Base-by-base conservation (phyloP, 805 yeast species). In the Pichia rugopelliculosa region DNA sequence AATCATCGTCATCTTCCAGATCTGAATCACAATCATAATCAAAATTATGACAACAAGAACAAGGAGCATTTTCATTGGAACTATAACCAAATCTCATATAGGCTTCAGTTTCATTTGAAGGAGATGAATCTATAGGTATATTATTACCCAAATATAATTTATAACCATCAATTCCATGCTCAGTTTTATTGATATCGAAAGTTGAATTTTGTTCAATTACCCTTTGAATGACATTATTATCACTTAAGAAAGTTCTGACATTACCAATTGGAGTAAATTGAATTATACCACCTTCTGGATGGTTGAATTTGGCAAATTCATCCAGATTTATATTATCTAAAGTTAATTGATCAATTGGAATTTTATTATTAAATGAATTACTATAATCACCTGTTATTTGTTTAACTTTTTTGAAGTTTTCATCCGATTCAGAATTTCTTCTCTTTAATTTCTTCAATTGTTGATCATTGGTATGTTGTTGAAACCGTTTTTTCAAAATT, bases 251-350 rank as follows among this genome's bases (percentile, higher is more conserved):
- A 2, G 72, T 68, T 52, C 84, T 65, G 37, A 79, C 65, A 42
- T 78, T 76, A n/a, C 84, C 84, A 66, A 80, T 72, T 22, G 84
- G 84, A 1, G 84, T 78, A 48, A 79, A 74, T 58, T 78, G 80
- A 41, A 79, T 74, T 26, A 68, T 69, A 0, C 84, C 84, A 10
- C 84, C 84, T 12, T 78, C 78, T 2, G 84, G 84, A 53, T 78
- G 84, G 45, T 70, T 69, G 53, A 75, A 79, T 48, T 72, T 67
- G 13, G 84, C 80, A 72, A 77, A 77, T 47, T 77, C 80, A 36
- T 68, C 64, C 17, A 64, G 44, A 43, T 64, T 56, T 20, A 61
- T 57, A 30, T 59, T 59, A n/a, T 62, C 62, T 24, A 63, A 36
- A 12, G 61, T 59, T 34, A 58, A 37, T 39, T 58, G 44, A 8